Conservation (phyloP, 2,329 filamentous ascomycete species). For the Fusarium cicatricum region DNA sequence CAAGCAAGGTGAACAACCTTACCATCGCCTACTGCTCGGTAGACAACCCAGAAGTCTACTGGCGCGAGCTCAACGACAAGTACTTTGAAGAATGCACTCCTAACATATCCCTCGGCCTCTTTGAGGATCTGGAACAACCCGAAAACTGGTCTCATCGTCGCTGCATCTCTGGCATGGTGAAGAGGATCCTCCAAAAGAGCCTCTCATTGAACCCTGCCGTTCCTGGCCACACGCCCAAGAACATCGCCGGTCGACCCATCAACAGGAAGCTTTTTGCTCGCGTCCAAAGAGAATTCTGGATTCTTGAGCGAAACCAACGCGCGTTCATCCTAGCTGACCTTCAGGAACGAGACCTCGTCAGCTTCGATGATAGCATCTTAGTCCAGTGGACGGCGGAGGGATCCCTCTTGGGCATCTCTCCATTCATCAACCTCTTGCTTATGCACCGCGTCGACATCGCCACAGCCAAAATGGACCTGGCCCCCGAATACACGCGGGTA, state of each 20-base stretch:
- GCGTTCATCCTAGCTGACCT: neutral
- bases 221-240: neutral
- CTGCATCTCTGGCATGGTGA: neutral
- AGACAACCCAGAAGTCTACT: neutral
- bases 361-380: neutral
- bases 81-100: neutral
- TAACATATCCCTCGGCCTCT: neutral
- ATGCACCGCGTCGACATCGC: neutral
- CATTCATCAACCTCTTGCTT: neutral
- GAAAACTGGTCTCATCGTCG: neutral
- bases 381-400: neutral
- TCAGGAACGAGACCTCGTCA: neutral
- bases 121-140: neutral
- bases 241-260: neutral
- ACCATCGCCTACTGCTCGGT: neutral
- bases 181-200: neutral
- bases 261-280: neutral
- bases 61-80: neutral
- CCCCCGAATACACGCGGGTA: no score
- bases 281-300: constrained; percentile 1
- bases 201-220: neutral
- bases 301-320: neutral
- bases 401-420: neutral
- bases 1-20: constrained; percentile 7
- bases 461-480: neutral